Evolutionary conservation across 208 protist species (phyloP).

Genomic region (Leishmania tropica): DNA sequence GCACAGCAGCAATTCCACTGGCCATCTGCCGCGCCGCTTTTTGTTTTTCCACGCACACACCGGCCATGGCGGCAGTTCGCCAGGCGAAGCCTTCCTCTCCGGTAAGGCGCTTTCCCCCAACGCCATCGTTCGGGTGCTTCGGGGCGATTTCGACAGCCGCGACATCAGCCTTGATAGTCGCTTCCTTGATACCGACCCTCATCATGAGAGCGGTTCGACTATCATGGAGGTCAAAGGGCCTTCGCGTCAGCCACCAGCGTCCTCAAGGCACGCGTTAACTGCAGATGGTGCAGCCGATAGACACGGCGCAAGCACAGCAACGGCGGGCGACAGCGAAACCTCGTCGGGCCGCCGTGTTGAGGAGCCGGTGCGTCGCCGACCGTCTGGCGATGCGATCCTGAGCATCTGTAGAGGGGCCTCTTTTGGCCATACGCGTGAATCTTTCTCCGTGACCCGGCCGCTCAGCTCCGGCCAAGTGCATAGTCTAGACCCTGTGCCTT

Average conservation of each 20-base stretch:
- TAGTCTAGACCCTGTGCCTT: not conserved
- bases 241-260: not conserved
- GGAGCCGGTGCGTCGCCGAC: slow-evolving; percentile 4
- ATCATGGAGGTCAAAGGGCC: not conserved
- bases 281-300: not conserved
- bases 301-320: not conserved
- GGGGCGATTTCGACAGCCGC: slow-evolving; percentile 29
- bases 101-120: not conserved
- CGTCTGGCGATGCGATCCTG: slow-evolving; percentile 8
- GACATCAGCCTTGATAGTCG: slow-evolving; percentile 44
- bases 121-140: slow-evolving; percentile 27
- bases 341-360: not conserved
- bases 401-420: slow-evolving; percentile 5
- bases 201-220: too few species aligned
- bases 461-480: slow-evolving; percentile 9
- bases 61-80: not conserved
- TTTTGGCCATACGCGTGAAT: not conserved
- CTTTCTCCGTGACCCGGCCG: slow-evolving; percentile 13
- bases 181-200: not conserved
- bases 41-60: not conserved
- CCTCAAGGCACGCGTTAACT: not conserved
- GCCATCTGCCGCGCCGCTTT: not conserved
- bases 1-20: too few species aligned
- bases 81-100: not conserved
- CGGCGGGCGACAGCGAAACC: not conserved